Evolutionary conservation across 139 green algal genomes (phyloP).

Genomic region (Nannochloris sp.): DNA sequence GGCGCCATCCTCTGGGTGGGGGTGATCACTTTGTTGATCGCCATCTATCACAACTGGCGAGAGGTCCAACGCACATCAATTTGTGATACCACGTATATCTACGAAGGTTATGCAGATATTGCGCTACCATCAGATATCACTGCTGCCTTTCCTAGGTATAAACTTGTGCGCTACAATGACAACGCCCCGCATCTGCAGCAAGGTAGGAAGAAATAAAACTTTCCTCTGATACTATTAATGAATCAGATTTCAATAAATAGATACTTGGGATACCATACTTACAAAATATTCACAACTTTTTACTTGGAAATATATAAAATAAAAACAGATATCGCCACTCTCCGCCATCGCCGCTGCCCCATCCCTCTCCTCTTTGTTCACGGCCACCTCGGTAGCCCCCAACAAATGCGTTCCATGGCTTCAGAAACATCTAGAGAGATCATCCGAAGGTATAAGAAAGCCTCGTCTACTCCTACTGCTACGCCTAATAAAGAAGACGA

Average conservation of each 20-base stretch:
- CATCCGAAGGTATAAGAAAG: not conserved
- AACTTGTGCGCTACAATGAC: conserved; percentile 15
- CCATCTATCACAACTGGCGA: not conserved
- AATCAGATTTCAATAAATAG: too few relatives aligned
- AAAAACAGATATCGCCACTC: not conserved
- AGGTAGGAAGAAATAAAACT: not conserved
- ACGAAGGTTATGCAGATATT: conserved; percentile 14
- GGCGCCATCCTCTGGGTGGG: not conserved
- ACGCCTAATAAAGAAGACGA: not conserved
- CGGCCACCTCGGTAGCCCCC: conserved; percentile 21
- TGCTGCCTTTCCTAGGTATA: not conserved
- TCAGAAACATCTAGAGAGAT: conserved; percentile 8
- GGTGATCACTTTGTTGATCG: not conserved
- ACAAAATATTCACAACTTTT: too few relatives aligned
- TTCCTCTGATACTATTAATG: too few relatives aligned
- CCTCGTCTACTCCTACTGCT: not conserved
- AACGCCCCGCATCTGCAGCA: not conserved
- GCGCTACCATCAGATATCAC: not conserved
- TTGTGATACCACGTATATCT: conserved; percentile 34
- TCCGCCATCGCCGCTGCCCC: not conserved
- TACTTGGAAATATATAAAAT: not conserved
- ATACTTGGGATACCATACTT: too few relatives aligned
- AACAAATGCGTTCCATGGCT: conserved; percentile 27
- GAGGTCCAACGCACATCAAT: not conserved
- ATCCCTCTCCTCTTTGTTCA: conserved; percentile 30